A percentile compares a stretch with the other conserved stretches of the same genome.
Evolutionary conservation across 1,284 basidiomycete species (phyloP).

Genomic region (Moniliella sp.): DNA sequence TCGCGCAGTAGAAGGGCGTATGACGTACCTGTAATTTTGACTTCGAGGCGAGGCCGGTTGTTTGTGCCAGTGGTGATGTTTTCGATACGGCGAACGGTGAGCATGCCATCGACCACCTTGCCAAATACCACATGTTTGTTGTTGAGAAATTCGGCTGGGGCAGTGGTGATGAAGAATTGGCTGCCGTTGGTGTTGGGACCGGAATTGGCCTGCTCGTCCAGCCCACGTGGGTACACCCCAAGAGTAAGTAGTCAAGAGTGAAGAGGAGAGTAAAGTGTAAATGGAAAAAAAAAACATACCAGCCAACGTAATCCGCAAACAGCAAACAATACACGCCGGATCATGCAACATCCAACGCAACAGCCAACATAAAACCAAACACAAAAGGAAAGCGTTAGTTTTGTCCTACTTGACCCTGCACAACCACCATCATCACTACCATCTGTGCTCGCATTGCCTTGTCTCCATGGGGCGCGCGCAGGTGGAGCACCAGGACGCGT

Average conservation of each 20-base stretch:
- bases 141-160: constrained; percentile 76
- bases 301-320: too few relatives aligned
- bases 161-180: constrained; percentile 89
- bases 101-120: constrained; percentile 41
- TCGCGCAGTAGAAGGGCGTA: too few relatives aligned
- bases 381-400: too few relatives aligned
- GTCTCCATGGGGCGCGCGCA: too few relatives aligned
- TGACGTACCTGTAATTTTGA: constrained; percentile 23
- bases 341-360: too few relatives aligned
- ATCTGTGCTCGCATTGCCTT: too few relatives aligned
- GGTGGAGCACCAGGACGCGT: too few relatives aligned
- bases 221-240: neutral
- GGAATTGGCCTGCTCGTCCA: constrained; percentile 11
- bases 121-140: constrained; percentile 87
- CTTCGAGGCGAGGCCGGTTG: constrained; percentile 19
- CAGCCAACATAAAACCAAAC: too few relatives aligned
- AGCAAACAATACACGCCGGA: too few relatives aligned
- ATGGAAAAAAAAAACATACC: neutral
- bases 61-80: constrained; percentile 25
- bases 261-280: neutral
- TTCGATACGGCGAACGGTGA: constrained; percentile 29
- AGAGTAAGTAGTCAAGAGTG: neutral
- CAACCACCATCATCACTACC: too few relatives aligned
- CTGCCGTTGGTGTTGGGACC: constrained; percentile 29
- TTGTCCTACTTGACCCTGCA: too few relatives aligned